Evolutionary conservation across 2,329 filamentous ascomycete species (phyloP).

Genomic region (Taxawa tesnikishii): DNA sequence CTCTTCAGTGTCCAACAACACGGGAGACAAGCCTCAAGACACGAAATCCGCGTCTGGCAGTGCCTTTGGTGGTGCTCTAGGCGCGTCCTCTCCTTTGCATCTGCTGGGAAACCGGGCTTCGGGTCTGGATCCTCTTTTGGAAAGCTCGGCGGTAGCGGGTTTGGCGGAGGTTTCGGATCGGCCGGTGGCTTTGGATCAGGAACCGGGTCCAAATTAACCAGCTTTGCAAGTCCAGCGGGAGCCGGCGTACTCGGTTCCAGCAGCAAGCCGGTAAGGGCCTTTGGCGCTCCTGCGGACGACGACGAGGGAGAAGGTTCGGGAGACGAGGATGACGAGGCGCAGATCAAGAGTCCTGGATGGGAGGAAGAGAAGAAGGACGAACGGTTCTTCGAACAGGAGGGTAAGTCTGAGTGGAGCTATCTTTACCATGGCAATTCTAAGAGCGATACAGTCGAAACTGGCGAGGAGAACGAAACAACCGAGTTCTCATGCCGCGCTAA

Average conservation of each 20-base stretch:
- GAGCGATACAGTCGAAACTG: slow-evolving; percentile 64
- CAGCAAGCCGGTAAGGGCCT: slow-evolving; percentile 51
- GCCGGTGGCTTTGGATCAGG: slow-evolving; percentile 28
- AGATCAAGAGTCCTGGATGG: slow-evolving; percentile 27
- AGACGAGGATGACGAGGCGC: slow-evolving; percentile 35
- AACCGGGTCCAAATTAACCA: slow-evolving; percentile 39
- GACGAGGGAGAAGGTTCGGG: slow-evolving; percentile 36
- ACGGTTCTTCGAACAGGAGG: slow-evolving; percentile 47
- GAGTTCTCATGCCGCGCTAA: slow-evolving; percentile 68
- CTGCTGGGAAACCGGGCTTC: slow-evolving; percentile 25
- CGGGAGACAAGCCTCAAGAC: slow-evolving; percentile 5
- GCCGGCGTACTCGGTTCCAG: slow-evolving; percentile 34
- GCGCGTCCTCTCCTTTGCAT: slow-evolving; percentile 12
- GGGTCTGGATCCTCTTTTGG: slow-evolving; percentile 22
- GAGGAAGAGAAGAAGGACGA: slow-evolving; percentile 55
- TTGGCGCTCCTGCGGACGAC: slow-evolving; percentile 63
- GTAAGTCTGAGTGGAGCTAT: too few relatives aligned
- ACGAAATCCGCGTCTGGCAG: slow-evolving; percentile 25
- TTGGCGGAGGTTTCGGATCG: slow-evolving; percentile 26
- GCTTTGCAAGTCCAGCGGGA: slow-evolving; percentile 44
- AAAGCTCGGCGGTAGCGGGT: slow-evolving; percentile 27
- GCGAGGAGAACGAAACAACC: slow-evolving; percentile 72
- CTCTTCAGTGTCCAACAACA: slow-evolving; percentile 9
- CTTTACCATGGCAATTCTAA: not conserved
- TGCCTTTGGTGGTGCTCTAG: slow-evolving; percentile 20